Conservation (phyloP, 768 basidiomycete species). For the Imleria badia region DNA sequence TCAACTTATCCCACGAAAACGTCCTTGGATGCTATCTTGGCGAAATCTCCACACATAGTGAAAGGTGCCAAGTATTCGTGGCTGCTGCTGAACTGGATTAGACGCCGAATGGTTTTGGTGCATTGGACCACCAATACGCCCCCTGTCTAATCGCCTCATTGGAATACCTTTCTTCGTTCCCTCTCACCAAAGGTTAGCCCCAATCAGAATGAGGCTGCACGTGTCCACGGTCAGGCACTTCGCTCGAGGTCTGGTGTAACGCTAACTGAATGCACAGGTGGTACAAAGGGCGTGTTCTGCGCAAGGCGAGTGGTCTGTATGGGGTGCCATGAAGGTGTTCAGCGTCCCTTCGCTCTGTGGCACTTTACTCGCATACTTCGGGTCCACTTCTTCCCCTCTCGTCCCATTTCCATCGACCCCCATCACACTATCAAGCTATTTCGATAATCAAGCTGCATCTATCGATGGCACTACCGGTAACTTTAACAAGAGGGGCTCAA, state of each 20-base stretch:
- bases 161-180: not conserved
- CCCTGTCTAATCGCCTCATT: not conserved
- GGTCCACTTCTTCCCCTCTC: slow-evolving; percentile 11
- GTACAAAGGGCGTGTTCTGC: slow-evolving; percentile 13
- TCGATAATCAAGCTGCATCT: slow-evolving; percentile 47
- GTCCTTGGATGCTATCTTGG: too few species aligned
- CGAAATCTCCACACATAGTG: not conserved
- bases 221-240: slow-evolving; percentile 17
- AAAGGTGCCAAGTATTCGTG: not conserved
- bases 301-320: slow-evolving; percentile 8
- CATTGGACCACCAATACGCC: not conserved
- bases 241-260: not conserved
- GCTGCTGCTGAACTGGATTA: not conserved
- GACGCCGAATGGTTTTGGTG: not conserved
- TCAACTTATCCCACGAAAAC: not conserved
- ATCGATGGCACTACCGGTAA: slow-evolving; percentile 35
- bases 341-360: slow-evolving; percentile 24
- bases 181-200: not conserved
- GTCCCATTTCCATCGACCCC: slow-evolving; percentile 32
- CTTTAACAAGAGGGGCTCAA: slow-evolving; percentile 41
- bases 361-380: slow-evolving; percentile 20
- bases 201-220: not conserved
- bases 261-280: slow-evolving; percentile 4
- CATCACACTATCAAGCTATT: slow-evolving; percentile 30
- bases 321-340: slow-evolving; percentile 16